Evolutionary conservation across 1,139 yeast species (phyloP).

Genomic region (Debaryomycetaceae sp.): DNA sequence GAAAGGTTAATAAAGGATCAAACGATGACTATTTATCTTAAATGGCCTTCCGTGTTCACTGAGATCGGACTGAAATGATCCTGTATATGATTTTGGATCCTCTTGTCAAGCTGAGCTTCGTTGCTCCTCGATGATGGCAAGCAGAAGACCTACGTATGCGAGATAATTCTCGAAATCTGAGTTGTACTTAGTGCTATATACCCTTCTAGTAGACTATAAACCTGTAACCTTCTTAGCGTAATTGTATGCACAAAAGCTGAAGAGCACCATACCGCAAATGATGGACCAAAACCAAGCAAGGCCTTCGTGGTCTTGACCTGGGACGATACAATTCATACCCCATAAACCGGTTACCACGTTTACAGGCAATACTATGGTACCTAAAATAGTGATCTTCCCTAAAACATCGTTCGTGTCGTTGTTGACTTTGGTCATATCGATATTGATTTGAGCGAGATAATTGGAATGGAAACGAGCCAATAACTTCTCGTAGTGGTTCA

Average conservation of each 20-base stretch:
- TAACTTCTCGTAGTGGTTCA: constrained; percentile 90
- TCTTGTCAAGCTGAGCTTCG: too few species aligned
- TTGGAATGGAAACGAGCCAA: constrained; percentile 92
- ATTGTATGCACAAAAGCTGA: constrained; percentile 39
- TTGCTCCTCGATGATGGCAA: too few species aligned
- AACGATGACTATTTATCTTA: neutral
- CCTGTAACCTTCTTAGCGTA: constrained; percentile 46
- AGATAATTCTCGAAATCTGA: too few species aligned
- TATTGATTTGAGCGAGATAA: constrained; percentile 92
- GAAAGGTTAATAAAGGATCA: neutral
- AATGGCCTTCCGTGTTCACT: neutral
- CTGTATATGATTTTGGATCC: neutral
- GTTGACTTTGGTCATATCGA: constrained; percentile 96
- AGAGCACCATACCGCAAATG: constrained; percentile 29
- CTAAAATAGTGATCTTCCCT: constrained; percentile 88
- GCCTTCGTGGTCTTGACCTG: constrained; percentile 78
- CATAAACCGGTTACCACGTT: constrained; percentile 93
- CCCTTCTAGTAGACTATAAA: constrained; percentile 14
- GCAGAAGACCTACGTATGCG: too few species aligned
- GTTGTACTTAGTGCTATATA: too few species aligned
- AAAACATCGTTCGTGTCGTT: constrained; percentile 95
- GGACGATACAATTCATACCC: constrained; percentile 98
- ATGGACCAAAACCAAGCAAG: constrained; percentile 74
- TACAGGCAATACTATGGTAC: constrained; percentile 92
- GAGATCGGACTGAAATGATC: neutral